Conservation (phyloP, 805 yeast species). For the Dipodascopsis tothii region DNA sequence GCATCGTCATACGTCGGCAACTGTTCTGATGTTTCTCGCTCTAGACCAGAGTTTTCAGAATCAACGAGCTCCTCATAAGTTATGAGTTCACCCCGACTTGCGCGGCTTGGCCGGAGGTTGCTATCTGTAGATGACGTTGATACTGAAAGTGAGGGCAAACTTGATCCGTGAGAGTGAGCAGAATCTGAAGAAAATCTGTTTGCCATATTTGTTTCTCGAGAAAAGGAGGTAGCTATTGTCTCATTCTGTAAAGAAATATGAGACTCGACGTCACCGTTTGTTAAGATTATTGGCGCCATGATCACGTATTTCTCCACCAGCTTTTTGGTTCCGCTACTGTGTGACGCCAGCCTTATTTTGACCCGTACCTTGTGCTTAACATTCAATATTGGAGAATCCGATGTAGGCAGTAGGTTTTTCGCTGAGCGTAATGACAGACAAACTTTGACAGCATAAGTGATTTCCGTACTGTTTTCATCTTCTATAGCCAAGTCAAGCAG, state of each 20-base stretch:
- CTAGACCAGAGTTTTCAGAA: no score
- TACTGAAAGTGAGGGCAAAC: background rate
- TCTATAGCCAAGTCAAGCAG: no score
- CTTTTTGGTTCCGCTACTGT: background rate
- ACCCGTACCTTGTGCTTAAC: conserved; percentile 2
- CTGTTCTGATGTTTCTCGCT: background rate
- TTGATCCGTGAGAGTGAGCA: no score
- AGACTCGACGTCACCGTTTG: background rate
- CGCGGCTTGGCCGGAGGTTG: background rate
- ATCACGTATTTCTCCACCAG: conserved; percentile 1
- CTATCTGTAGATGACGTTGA: background rate
- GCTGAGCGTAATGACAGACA: conserved; percentile 1
- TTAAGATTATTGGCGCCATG: background rate
- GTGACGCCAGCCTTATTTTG: background rate
- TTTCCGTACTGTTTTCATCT: no score
- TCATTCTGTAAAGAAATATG: no score
- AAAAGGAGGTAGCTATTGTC: no score
- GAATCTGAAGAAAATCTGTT: no score
- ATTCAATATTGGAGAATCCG: conserved; percentile 3
- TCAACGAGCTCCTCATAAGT: background rate
- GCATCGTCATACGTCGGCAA: conserved; percentile 13
- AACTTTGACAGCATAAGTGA: background rate
- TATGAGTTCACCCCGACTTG: background rate
- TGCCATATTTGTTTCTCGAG: no score
- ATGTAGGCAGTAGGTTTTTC: conserved; percentile 1